These are phyloP conservation scores for Oidiodendron maius DNA, from an alignment of 495 filamentous ascomycete species.

Conservation along the genomic window DNA sequence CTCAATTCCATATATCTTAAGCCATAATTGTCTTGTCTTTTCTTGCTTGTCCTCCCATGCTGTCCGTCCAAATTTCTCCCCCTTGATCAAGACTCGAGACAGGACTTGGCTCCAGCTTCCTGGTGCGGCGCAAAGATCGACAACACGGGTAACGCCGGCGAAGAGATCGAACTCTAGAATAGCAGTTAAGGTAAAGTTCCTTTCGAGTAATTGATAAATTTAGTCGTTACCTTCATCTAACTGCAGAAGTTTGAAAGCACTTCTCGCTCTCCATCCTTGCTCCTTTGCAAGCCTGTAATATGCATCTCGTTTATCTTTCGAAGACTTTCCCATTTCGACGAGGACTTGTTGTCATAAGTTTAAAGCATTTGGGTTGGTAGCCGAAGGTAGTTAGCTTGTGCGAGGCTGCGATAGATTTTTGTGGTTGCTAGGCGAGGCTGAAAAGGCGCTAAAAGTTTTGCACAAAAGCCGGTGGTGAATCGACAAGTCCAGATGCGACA, in stretches of 20 bases:
- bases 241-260: constrained; percentile 94
- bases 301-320: constrained; percentile 96
- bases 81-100: constrained; percentile 85
- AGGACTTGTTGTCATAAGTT: neutral
- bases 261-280: constrained; percentile 94
- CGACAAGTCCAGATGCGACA: no score
- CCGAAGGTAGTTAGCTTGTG: neutral
- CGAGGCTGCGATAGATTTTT: constrained; percentile 13
- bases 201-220: neutral
- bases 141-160: constrained; percentile 77
- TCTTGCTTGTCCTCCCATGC: constrained; percentile 80
- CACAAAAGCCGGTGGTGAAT: no score
- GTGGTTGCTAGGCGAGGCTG: constrained; percentile 3
- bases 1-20: constrained; percentile 32
- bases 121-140: constrained; percentile 93
- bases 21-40: constrained; percentile 48
- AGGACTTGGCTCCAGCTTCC: constrained; percentile 97
- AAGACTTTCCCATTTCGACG: constrained; percentile 85
- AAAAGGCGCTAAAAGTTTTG: neutral
- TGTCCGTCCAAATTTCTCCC: constrained; percentile 76
- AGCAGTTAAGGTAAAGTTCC: constrained; percentile 18
- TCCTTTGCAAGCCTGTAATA: constrained; percentile 98
- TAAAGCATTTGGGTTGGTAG: neutral
- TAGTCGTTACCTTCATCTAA: constrained; percentile 63
- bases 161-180: constrained; percentile 85